Conservation (phyloP, 2,329 filamentous ascomycete species). For the Paracoccidioides brasiliensis region DNA sequence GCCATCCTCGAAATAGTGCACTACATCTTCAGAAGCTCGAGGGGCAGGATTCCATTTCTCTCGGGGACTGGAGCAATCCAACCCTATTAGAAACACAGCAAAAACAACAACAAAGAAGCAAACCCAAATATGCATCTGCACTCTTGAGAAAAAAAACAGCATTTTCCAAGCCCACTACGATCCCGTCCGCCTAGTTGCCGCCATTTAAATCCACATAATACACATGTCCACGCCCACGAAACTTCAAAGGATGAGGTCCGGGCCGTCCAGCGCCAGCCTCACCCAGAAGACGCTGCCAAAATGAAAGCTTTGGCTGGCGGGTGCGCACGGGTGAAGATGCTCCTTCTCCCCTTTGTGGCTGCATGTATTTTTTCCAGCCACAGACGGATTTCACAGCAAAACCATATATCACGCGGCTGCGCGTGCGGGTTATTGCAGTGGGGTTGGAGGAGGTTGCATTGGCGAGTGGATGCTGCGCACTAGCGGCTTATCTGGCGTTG, state of each 20-base stretch:
- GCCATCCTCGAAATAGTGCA: slow-evolving; percentile 46
- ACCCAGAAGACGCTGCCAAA: slow-evolving; percentile 14
- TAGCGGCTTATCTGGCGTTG: slow-evolving; percentile 34
- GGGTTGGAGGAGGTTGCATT: slow-evolving; percentile 38
- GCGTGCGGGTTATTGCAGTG: slow-evolving; percentile 20
- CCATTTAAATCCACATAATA: slow-evolving; percentile 54
- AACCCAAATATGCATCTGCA: slow-evolving; percentile 8
- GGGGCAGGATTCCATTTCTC: slow-evolving; percentile 5
- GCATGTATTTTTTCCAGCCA: slow-evolving; percentile 21
- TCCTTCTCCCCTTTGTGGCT: slow-evolving; percentile 16
- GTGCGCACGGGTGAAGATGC: neutral
- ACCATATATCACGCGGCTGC: slow-evolving; percentile 19
- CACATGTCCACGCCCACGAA: slow-evolving; percentile 43
- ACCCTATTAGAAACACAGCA: neutral
- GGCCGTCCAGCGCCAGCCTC: slow-evolving; percentile 15
- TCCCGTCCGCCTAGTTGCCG: slow-evolving; percentile 34
- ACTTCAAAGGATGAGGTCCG: slow-evolving; percentile 19
- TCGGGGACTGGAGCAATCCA: slow-evolving; percentile 1
- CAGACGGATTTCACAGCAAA: slow-evolving; percentile 15
- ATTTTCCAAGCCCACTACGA: slow-evolving; percentile 31
- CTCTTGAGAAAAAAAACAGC: slow-evolving; percentile 29
- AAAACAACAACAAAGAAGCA: slow-evolving; percentile 10
- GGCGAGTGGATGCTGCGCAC: slow-evolving; percentile 37
- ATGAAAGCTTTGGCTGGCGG: slow-evolving; percentile 19
- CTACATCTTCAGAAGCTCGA: slow-evolving; percentile 29